Base-by-base conservation (phyloP, 768 basidiomycete species). In the Neoboletus brunneissimus region DNA sequence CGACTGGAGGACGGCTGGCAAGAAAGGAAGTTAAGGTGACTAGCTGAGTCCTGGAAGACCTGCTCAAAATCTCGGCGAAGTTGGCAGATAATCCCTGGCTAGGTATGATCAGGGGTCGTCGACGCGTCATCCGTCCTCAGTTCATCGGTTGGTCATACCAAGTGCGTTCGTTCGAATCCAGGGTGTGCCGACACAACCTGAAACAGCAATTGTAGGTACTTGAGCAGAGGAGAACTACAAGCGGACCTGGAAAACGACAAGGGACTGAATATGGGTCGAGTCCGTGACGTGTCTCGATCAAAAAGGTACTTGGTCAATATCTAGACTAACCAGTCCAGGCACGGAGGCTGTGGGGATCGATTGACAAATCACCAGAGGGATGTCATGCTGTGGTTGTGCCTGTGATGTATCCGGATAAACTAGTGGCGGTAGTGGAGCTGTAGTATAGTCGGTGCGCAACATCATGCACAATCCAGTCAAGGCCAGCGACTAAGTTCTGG, bases 381-480 rank as follows among this genome's bases (percentile, higher is more conserved):
- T 29, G 34, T 27, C 52, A 60, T 12, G 32, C 32, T 31, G 47
- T 44, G 54, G 42, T n/a, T 18, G 56, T 31, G 40, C 54, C 53
- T 35, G 56, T 27, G 8, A 12, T 44, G 40, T 45, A 22, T 15
- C 47, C 29, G 7, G 61, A 48, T 23, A 49, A 55, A 50, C 32
- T 47, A 27, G 53, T 54, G 58, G 62, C 54, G 53, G 66, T 58
- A 37, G n/a, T n/a, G n/a, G 85, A 80, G 67, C 82, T 84, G 75
- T 92, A 97, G 72, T 98, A 97, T 32, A 98, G 75, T 63, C 95
- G 81, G 42, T 82, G 81, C 5, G 92, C 94, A 51, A 98, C 87
- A 61, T 97, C 92, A 37, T 83, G 80, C 18, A 97, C 92, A 25
- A 93, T 82, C 96, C 96, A 98, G 69, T 95, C 86, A 29, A 98